Base-by-base conservation (phyloP, 345 rosid species). In the Noccaea bulbosa region DNA sequence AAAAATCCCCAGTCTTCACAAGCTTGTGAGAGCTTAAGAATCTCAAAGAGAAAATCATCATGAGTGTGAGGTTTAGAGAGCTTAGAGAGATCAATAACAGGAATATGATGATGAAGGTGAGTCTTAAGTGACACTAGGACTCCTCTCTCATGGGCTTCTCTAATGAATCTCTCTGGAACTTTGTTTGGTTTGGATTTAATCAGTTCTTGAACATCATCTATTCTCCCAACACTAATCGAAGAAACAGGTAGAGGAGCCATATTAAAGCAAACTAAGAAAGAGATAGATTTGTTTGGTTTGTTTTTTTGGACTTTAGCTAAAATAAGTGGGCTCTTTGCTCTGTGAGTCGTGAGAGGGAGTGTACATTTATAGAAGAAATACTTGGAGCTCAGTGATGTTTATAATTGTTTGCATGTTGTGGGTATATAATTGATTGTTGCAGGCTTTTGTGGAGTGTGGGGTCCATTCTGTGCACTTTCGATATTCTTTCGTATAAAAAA, bases 1-100 rank as follows among this genome's bases (percentile, higher is more conserved):
- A 93, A 93, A 75, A 93, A 90, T 32, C 98, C 96, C 98, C 98
- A 93, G 30, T 90, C 91, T 69, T 87, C 79, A 80, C 94, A 87
- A 67, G 98, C 98, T 70, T 79, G 81, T 17, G 78, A 76, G 40
- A 93, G 86, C 58, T 79, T 69, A 50, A 71, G 55, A 57, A 82
- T 71, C 77, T 86, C 91, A 43, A 22, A 52, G 37, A 61, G 11
- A 57, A 52, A 70, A 17, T 78, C 83, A 67, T 83, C 81, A 51
- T 76, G 79, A 22, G 49, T 70, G 65, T 53, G 40, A 22, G 76
- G 82, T 11, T 77, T 61, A 53, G 73, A 46, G 72, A 93, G 87
- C 72, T 77, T 86, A 22, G 86, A 87, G 70, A 88, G 79, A 81
- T 91, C 86, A 77, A 90, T 81, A 40, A 83, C 69, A 65, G 98